A percentile compares a stretch with the other conserved stretches of the same genome.
These are phyloP conservation scores for Escovopsis sp. DNA, from an alignment of 2,329 filamentous ascomycete genomes.

Conservation along the genomic window DNA sequence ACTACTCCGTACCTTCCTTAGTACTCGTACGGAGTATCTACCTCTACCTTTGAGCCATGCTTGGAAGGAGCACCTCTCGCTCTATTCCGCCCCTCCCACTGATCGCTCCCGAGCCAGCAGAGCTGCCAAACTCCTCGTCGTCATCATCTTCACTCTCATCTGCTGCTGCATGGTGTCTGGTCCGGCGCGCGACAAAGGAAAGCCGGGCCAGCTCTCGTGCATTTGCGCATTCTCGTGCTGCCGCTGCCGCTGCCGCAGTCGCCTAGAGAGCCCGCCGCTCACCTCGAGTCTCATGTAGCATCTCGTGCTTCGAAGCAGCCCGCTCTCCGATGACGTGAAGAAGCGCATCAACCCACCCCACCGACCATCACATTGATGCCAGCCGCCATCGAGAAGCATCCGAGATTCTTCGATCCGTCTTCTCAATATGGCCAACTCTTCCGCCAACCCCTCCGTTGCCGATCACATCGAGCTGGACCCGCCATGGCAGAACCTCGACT, in stretches of 20 bases:
- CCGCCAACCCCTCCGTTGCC: slow-evolving; percentile 16
- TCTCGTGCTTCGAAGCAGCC: background rate
- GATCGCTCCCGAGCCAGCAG: background rate
- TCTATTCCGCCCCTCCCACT: background rate
- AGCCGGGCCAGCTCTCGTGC: background rate
- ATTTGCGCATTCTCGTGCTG: background rate
- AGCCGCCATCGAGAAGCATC: background rate
- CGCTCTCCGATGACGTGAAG: slow-evolving; percentile 12
- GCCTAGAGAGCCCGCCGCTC: background rate
- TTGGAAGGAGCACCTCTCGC: background rate
- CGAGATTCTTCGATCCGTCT: too few relatives aligned
- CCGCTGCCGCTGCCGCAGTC: background rate
- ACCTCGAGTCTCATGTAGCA: too few relatives aligned
- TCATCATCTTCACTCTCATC: background rate
- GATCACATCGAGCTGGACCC: slow-evolving; percentile 30
- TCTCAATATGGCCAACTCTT: slow-evolving; percentile 12
- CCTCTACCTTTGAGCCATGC: too few relatives aligned
- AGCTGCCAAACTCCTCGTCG: background rate
- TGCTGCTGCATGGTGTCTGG: background rate
- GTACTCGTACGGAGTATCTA: too few relatives aligned
- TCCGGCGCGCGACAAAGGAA: background rate
- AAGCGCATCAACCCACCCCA: slow-evolving; percentile 7
- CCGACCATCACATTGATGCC: slow-evolving; percentile 1
- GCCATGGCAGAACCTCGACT: slow-evolving; percentile 64
- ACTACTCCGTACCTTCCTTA: background rate